Percentiles rank a stretch among this genome's conserved stretches.
Evolutionary conservation across 768 basidiomycete species (phyloP).

Genomic region (Trametes gibbosa): DNA sequence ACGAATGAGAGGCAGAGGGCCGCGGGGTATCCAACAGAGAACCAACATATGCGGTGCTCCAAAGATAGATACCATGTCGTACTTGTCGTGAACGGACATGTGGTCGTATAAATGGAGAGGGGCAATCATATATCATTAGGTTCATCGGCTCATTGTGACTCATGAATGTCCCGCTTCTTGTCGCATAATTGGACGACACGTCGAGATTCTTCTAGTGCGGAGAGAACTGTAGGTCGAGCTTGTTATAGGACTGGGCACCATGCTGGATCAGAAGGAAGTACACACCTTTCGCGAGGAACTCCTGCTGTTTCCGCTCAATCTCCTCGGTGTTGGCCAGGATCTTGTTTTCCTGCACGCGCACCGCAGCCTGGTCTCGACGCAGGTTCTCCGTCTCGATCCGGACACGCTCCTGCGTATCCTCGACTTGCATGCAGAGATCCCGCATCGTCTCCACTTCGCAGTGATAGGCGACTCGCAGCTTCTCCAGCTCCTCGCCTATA

Average conservation of each 20-base stretch:
- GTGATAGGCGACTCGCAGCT: conserved; percentile 52
- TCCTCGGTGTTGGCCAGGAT: conserved; percentile 37
- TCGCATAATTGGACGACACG: conserved; percentile 44
- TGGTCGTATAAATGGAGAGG: neutral
- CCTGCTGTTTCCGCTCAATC: conserved; percentile 40
- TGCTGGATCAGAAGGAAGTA: neutral
- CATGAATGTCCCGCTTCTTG: conserved; percentile 40
- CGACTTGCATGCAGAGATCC: conserved; percentile 52
- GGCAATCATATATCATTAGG: neutral
- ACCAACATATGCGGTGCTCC: neutral
- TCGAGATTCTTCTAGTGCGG: conserved; percentile 43
- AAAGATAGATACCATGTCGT: neutral
- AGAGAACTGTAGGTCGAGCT: conserved; percentile 33
- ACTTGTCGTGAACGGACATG: neutral
- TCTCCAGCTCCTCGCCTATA: conserved; percentile 58
- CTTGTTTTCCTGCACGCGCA: conserved; percentile 41
- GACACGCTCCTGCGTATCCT: conserved; percentile 38
- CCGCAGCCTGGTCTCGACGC: conserved; percentile 38
- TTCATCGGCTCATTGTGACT: conserved; percentile 3
- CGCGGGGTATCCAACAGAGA: neutral
- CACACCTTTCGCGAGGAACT: conserved; percentile 43
- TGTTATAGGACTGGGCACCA: neutral
- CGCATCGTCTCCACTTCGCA: conserved; percentile 63
- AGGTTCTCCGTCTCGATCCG: conserved; percentile 40
- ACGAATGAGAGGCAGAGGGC: neutral